phyloP scores from a whole-genome alignment of 768 basidiomycete genomes.

The Rhizopogon rudus region DNA sequence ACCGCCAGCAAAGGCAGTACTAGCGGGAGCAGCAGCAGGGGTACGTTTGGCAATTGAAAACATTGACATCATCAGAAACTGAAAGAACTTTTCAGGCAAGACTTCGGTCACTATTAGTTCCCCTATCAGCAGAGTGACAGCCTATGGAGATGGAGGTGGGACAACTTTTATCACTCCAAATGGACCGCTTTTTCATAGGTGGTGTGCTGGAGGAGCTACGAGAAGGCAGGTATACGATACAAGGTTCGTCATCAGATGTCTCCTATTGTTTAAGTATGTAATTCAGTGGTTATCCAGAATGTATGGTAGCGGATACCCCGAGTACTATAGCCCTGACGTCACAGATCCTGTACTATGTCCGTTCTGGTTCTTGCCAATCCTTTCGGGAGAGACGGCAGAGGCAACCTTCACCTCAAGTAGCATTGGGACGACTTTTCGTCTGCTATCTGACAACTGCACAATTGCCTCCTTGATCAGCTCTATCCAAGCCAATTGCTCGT shows the following conservation, averaged over 20 bases:
- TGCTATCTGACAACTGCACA: constrained; percentile 46
- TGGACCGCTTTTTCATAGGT: constrained; percentile 42
- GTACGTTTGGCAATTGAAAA: not conserved
- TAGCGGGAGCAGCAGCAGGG: not conserved
- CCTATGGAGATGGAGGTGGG: constrained; percentile 32
- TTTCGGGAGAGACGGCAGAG: constrained; percentile 39
- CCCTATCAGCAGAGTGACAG: constrained; percentile 14
- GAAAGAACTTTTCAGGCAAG: not conserved
- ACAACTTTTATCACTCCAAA: constrained; percentile 31
- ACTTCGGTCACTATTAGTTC: constrained; percentile 14
- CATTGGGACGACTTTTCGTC: constrained; percentile 36
- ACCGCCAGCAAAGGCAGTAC: constrained; percentile 6
- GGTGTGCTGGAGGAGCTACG: constrained; percentile 47
- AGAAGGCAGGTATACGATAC: constrained; percentile 40
- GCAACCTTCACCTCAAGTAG: constrained; percentile 35
- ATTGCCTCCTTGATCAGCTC: constrained; percentile 37
- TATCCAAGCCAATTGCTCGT: constrained; percentile 40
- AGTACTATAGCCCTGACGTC: constrained; percentile 39
- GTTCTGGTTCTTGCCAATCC: constrained; percentile 62
- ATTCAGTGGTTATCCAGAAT: constrained; percentile 24
- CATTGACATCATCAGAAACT: not conserved
- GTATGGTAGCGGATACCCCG: constrained; percentile 66
- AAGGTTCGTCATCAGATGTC: constrained; percentile 26
- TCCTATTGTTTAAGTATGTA: not conserved
- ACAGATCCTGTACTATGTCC: constrained; percentile 48